Evolutionary conservation across 169 alveolate species (phyloP).

Genomic region (Cryptosporidium sp.): DNA sequence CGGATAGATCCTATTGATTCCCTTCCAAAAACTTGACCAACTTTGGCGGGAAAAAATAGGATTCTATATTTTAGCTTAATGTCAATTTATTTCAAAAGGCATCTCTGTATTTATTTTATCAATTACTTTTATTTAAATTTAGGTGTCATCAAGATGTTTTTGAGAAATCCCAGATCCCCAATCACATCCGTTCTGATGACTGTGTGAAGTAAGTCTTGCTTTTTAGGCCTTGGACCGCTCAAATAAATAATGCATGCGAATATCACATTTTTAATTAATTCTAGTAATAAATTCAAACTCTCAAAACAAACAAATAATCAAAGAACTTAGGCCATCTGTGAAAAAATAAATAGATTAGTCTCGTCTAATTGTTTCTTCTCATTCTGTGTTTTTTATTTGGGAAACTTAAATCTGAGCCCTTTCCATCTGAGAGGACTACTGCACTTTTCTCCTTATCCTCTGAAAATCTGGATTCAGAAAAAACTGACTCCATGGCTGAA

Average conservation of each 20-base stretch:
- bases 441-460: background rate
- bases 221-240: background rate
- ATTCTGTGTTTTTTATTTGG: background rate
- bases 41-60: background rate
- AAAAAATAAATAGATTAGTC: too few relatives aligned
- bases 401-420: too few relatives aligned
- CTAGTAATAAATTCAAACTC: background rate
- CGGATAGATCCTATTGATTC: too few relatives aligned
- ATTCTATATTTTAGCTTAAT: background rate
- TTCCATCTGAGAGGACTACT: background rate
- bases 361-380: background rate
- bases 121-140: background rate
- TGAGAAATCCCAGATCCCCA: background rate
- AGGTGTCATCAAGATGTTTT: background rate
- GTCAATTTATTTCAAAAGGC: background rate
- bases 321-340: too few relatives aligned
- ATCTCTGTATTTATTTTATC: background rate
- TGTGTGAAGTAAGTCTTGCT: background rate
- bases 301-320: background rate
- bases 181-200: background rate
- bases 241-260: background rate
- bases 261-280: too few relatives aligned
- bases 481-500: background rate
- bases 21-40: background rate
- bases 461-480: background rate